These are phyloP conservation scores for Thraustochytrium sp. DNA, from an alignment of 352 stramenopile genomes.

Conservation along the genomic window DNA sequence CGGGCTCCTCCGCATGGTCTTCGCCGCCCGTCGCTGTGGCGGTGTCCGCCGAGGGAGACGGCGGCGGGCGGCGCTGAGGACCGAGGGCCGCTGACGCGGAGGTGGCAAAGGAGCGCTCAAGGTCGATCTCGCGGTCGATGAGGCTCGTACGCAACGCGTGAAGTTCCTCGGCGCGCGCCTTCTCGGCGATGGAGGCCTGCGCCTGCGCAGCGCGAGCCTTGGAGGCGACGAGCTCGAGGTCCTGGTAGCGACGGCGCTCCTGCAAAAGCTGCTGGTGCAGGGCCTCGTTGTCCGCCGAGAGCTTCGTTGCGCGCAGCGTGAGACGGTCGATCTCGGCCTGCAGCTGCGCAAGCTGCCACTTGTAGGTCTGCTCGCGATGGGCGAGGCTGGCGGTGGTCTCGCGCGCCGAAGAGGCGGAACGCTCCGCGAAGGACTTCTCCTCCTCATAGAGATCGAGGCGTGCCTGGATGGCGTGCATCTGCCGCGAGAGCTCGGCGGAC, in stretches of 20 bases:
- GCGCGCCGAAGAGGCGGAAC: background rate
- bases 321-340: conserved; percentile 34
- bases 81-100: too few relatives aligned
- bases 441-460: conserved; percentile 31
- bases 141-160: background rate
- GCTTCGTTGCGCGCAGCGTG: background rate
- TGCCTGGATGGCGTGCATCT: conserved; percentile 27
- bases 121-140: background rate
- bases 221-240: conserved; percentile 31
- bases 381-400: conserved; percentile 21
- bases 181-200: background rate
- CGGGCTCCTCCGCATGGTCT: background rate
- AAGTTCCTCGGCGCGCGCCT: background rate
- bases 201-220: conserved; percentile 13
- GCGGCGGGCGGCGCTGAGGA: too few relatives aligned
- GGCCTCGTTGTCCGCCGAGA: conserved; percentile 32
- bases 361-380: conserved; percentile 17
- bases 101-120: background rate
- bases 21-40: background rate
- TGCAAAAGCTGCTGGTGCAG: conserved; percentile 1
- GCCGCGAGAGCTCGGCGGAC: conserved; percentile 28
- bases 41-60: background rate
- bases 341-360: conserved; percentile 31
- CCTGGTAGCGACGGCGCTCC: conserved; percentile 34
- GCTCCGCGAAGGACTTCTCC: conserved; percentile 27